Percentiles rank a stretch among this genome's conserved stretches.
These are phyloP conservation scores for Prunus davidiana DNA, from an alignment of 306 rosid genomes.

Conservation along the genomic window DNA sequence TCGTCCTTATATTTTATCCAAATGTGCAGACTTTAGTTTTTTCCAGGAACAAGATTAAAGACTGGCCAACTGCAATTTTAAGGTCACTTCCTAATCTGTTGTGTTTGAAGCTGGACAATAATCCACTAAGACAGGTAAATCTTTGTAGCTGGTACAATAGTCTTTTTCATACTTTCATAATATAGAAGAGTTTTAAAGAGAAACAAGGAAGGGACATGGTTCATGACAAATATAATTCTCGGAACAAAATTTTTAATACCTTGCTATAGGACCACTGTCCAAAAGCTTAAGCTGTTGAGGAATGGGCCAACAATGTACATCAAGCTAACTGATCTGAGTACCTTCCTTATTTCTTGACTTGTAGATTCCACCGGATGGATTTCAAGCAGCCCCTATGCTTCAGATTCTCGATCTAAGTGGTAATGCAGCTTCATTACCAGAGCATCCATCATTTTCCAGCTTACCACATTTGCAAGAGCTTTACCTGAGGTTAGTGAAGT, in stretches of 20 bases:
- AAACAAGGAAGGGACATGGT: not conserved
- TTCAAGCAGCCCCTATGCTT: constrained; percentile 66
- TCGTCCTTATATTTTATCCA: constrained; percentile 23
- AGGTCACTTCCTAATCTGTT: constrained; percentile 56
- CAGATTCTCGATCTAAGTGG: constrained; percentile 82
- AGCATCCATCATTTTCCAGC: constrained; percentile 62
- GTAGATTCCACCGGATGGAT: constrained; percentile 83
- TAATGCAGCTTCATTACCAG: constrained; percentile 55
- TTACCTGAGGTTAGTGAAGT: constrained; percentile 70
- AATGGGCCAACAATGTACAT: not conserved
- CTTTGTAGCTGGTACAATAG: not conserved
- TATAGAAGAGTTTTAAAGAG: not conserved
- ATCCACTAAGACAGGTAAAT: constrained; percentile 72
- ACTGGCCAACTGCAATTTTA: constrained; percentile 83
- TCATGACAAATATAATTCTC: not conserved
- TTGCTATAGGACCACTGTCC: not conserved
- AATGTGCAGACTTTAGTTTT: constrained; percentile 67
- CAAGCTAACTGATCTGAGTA: constrained; percentile 18
- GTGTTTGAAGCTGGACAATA: constrained; percentile 85
- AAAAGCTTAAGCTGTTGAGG: not conserved
- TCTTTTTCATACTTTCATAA: not conserved
- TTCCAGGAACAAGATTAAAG: constrained; percentile 79
- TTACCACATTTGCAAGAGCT: constrained; percentile 77
- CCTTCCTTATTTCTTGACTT: constrained; percentile 18
- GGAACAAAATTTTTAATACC: not conserved